Evolutionary conservation across 495 filamentous ascomycete species (phyloP).

Genomic region (Aspergillus egyptiacus): DNA sequence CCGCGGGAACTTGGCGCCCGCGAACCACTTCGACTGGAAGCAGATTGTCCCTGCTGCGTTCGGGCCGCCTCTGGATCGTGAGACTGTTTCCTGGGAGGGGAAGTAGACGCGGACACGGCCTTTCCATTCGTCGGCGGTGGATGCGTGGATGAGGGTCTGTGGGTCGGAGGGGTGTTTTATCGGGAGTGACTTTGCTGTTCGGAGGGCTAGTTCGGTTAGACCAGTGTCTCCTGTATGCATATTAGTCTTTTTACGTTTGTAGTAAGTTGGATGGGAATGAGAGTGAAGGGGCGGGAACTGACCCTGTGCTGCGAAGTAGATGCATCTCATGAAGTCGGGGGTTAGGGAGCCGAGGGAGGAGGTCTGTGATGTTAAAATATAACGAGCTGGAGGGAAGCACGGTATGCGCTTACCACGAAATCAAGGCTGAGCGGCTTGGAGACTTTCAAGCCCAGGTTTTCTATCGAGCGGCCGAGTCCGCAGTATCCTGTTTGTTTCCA

Average conservation of each 20-base stretch:
- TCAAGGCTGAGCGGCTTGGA: constrained; percentile 49
- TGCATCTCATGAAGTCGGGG: constrained; percentile 55
- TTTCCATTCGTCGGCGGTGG: constrained; percentile 37
- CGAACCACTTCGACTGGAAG: constrained; percentile 63
- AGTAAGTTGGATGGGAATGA: neutral
- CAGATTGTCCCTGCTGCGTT: constrained; percentile 74
- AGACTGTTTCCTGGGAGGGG: constrained; percentile 69
- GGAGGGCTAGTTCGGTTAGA: constrained; percentile 47
- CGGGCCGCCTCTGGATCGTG: constrained; percentile 51
- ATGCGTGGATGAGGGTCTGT: constrained; percentile 19
- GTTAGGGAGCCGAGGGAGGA: constrained; percentile 77
- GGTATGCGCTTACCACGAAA: constrained; percentile 43
- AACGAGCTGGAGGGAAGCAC: neutral
- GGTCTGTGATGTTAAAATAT: constrained; percentile 39
- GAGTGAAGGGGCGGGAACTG: constrained; percentile 5
- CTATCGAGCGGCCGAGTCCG: constrained; percentile 59
- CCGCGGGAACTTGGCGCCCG: constrained; percentile 58
- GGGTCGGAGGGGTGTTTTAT: constrained; percentile 11
- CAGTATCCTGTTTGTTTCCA: constrained; percentile 63
- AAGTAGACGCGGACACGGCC: constrained; percentile 69
- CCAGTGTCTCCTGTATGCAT: constrained; percentile 51
- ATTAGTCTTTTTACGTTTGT: neutral
- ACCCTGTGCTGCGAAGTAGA: constrained; percentile 78
- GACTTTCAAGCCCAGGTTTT: constrained; percentile 47
- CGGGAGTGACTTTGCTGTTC: constrained; percentile 29